Evolutionary conservation across 208 protist genomes (phyloP), one percentile per base, ranked within the genome.

Genomic region (Angomonas ambiguus): DNA sequence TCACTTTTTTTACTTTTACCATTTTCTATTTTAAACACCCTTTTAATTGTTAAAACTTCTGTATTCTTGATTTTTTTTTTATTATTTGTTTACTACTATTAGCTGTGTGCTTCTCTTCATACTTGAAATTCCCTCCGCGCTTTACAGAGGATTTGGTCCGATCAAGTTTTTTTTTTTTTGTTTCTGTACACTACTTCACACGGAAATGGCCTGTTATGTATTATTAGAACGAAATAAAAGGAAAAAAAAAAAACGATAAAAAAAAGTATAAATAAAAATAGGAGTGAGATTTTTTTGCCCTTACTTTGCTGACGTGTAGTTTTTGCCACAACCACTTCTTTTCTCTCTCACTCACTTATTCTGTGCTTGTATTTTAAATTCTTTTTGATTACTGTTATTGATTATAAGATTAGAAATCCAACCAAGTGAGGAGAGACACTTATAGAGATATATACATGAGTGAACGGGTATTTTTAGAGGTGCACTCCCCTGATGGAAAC

Each of bases 401-500:
- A 25, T 28, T 55, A 55, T 11, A 55, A 55, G 6, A 20, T 28
- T 30, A 20, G 8, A 6, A 6, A 24, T 5, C n/a, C 34, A 51
- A 28, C n/a, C n/a, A n/a, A n/a, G n/a, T n/a, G n/a, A n/a, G n/a
- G n/a, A n/a, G n/a, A n/a, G n/a, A n/a, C n/a, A n/a, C n/a, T n/a
- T n/a, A 65, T 48, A 58, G 30, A 45, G 6, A 25, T 10, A 56
- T 20, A 13, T 16, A 30, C 10, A 74, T 80, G 70, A 4, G 49
- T 0, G 67, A 71, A 2, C 76, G 76, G 27, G 73, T 67, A 28
- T 81, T 81, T n/a, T 34, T 81, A n/a, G 62, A 76, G 35, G 65
- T 80, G 3, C 60, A 76, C 69, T 28, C 57, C 30, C 25, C 5
- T 8, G 31, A 42, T 1, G 56, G 67, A 20, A 59, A 65, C 13